These are phyloP conservation scores for Moringa oleifera DNA, from an alignment of 345 rosid genomes.

Conservation along the genomic window DNA sequence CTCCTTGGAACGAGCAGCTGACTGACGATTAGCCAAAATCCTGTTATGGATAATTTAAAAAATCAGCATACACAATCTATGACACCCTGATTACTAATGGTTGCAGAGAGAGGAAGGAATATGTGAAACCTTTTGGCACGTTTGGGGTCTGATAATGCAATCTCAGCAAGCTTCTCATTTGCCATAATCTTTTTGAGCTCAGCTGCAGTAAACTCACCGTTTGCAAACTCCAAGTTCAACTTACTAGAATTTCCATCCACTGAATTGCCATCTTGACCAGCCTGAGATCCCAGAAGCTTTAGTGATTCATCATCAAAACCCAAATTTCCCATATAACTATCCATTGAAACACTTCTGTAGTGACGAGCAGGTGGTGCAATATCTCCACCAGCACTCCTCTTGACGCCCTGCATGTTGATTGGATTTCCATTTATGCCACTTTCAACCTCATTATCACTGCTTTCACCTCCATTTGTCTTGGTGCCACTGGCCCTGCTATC, in stretches of 20 bases:
- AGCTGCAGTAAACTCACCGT: conserved; percentile 50
- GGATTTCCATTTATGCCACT: conserved; percentile 45
- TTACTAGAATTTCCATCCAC: conserved; percentile 11
- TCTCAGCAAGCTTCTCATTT: conserved; percentile 76
- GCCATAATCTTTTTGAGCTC: conserved; percentile 72
- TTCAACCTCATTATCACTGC: conserved; percentile 74
- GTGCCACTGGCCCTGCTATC: conserved; percentile 66
- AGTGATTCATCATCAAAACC: conserved; percentile 39
- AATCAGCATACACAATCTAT: too few species aligned
- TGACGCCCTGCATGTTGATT: conserved; percentile 41
- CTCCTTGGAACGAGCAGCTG: conserved; percentile 90
- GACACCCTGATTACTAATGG: too few species aligned
- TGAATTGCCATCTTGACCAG: conserved; percentile 30
- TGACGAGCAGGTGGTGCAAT: conserved; percentile 49
- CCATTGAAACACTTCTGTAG: conserved; percentile 67
- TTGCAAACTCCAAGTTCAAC: conserved; percentile 43
- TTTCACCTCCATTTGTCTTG: conserved; percentile 49
- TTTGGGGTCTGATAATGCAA: conserved; percentile 55
- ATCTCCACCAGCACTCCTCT: conserved; percentile 58
- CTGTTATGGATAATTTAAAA: too few species aligned
- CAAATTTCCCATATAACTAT: conserved; percentile 58
- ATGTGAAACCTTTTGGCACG: conserved; percentile 39
- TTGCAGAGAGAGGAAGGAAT: too few species aligned
- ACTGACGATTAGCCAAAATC: conserved; percentile 82
- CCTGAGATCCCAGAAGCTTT: conserved; percentile 22